These are phyloP conservation scores for Phoenix dactylifera DNA, from an alignment of 176 grass and related monocot genomes.

Conservation along the genomic window DNA sequence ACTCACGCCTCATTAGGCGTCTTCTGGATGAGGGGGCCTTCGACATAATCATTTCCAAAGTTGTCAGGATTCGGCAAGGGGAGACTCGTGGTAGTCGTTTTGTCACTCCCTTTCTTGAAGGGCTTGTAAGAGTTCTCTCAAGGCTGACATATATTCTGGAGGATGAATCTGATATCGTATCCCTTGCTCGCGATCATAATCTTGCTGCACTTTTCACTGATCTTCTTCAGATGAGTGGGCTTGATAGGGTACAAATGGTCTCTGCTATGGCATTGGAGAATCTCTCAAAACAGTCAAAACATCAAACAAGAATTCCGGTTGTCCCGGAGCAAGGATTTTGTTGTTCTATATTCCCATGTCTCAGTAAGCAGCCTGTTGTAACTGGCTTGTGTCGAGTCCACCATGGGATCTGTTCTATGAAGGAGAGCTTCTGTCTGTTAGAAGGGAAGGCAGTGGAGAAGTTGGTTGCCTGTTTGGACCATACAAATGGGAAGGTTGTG, in stretches of 20 bases:
- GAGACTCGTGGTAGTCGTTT: constrained; percentile 75
- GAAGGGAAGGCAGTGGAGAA: constrained; percentile 92
- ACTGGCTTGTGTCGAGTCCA: constrained; percentile 63
- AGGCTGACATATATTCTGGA: constrained; percentile 74
- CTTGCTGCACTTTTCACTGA: constrained; percentile 79
- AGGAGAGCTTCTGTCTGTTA: constrained; percentile 81
- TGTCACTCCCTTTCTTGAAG: constrained; percentile 79
- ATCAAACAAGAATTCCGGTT: constrained; percentile 50
- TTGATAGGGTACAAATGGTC: constrained; percentile 64
- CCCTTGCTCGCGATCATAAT: constrained; percentile 61
- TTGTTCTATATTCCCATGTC: constrained; percentile 64
- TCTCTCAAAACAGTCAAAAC: constrained; percentile 73
- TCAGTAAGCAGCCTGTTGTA: constrained; percentile 43
- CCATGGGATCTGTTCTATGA: constrained; percentile 66
- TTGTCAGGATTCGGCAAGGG: constrained; percentile 58
- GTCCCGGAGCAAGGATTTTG: constrained; percentile 46
- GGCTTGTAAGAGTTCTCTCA: constrained; percentile 62
- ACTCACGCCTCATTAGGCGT: constrained; percentile 54
- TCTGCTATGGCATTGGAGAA: constrained; percentile 62
- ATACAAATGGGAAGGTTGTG: constrained; percentile 69
- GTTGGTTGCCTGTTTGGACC: constrained; percentile 80
- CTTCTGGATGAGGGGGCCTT: constrained; percentile 86
- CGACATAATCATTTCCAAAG: constrained; percentile 51
- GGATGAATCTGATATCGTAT: constrained; percentile 41
- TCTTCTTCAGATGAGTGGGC: constrained; percentile 89